These are phyloP conservation scores for Amylostereum areolatum DNA, from an alignment of 1,284 basidiomycete species.

Conservation along the genomic window DNA sequence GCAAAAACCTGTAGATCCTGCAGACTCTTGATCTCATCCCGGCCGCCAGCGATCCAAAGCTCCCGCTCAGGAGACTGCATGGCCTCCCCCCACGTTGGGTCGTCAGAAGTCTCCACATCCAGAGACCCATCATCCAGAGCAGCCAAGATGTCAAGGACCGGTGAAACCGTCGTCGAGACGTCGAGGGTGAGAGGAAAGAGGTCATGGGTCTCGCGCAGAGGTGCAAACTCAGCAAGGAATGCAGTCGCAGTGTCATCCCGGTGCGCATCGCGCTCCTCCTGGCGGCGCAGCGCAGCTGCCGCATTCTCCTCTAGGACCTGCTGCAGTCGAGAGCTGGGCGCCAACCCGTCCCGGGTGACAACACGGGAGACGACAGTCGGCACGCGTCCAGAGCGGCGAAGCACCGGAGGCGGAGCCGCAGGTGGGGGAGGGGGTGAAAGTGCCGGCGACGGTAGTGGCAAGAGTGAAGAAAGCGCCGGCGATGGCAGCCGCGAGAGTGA, in stretches of 20 bases:
- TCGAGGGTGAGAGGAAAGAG: too few species aligned
- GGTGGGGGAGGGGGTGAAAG: too few species aligned
- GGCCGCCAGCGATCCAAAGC: slow-evolving; percentile 10
- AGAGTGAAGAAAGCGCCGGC: too few species aligned
- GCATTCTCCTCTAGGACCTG: background rate
- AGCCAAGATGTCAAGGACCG: background rate
- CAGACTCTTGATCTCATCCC: slow-evolving; percentile 7
- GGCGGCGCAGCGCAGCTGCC: background rate
- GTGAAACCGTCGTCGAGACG: background rate
- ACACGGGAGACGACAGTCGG: too few species aligned
- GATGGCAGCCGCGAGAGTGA: too few species aligned
- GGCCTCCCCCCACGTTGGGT: slow-evolving; percentile 13
- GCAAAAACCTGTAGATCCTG: slow-evolving; percentile 21
- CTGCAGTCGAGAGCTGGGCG: too few species aligned
- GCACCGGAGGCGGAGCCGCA: too few species aligned
- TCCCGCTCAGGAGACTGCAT: slow-evolving; percentile 10
- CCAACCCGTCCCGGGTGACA: too few species aligned
- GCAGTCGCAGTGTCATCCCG: background rate
- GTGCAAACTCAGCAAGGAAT: background rate
- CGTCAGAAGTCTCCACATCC: background rate
- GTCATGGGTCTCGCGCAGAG: background rate
- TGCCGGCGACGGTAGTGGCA: too few species aligned
- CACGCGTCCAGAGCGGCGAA: too few species aligned
- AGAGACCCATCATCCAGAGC: background rate
- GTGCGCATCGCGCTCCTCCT: background rate